Evolutionary conservation across 768 basidiomycete genomes (phyloP).

Genomic region (Tremella mesenterica): DNA sequence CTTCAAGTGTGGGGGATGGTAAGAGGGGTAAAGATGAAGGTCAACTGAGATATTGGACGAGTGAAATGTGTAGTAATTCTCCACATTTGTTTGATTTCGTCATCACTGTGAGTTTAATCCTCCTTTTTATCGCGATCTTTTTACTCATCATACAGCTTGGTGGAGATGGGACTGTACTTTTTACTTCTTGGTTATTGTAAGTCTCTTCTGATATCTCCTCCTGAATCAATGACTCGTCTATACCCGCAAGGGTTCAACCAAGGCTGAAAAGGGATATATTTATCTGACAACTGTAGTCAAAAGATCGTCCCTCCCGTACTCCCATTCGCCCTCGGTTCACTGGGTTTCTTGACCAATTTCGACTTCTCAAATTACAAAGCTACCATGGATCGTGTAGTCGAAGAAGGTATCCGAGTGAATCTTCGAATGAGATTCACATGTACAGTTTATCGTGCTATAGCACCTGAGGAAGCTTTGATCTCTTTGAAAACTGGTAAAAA

Average conservation of each 20-base stretch:
- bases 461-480: constrained; percentile 56
- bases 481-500: constrained; percentile 38
- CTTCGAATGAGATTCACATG: constrained; percentile 98
- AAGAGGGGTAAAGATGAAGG: constrained; percentile 56
- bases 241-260: too few relatives aligned
- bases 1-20: constrained; percentile 24
- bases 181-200: constrained; percentile 92
- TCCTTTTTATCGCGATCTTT: neutral
- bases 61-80: constrained; percentile 82
- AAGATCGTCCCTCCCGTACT: constrained; percentile 97
- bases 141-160: constrained; percentile 58
- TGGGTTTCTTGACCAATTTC: constrained; percentile 97
- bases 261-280: too few relatives aligned
- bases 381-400: constrained; percentile 83
- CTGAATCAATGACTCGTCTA: neutral
- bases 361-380: constrained; percentile 79
- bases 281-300: constrained; percentile 48
- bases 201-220: constrained; percentile 2
- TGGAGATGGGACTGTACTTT: constrained; percentile 95
- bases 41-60: constrained; percentile 94
- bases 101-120: constrained; percentile 62
- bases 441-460: constrained; percentile 88
- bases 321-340: constrained; percentile 89
- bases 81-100: constrained; percentile 97
- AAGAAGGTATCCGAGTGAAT: constrained; percentile 91